Evolutionary conservation across 2,329 filamentous ascomycete genomes (phyloP).

Genomic region (Colletotrichum gloeosporioides): DNA sequence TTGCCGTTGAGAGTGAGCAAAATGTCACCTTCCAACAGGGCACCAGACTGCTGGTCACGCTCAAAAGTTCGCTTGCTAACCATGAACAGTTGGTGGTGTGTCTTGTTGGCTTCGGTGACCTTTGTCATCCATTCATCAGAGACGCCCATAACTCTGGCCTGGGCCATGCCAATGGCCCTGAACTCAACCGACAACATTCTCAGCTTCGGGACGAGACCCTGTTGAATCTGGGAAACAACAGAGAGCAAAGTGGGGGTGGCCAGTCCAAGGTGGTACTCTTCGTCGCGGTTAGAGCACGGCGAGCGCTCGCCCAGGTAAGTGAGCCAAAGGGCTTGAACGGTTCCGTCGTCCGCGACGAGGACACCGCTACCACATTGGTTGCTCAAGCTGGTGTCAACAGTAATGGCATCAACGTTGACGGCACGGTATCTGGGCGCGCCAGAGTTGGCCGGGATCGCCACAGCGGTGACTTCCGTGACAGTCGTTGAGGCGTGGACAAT

Average conservation of each 20-base stretch:
- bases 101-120: constrained; percentile 85
- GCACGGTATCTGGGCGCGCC: constrained; percentile 92
- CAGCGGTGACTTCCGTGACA: constrained; percentile 96
- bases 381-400: constrained; percentile 90
- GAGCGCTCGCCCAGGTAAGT: constrained; percentile 94
- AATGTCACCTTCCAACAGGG: constrained; percentile 88
- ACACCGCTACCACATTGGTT: constrained; percentile 95
- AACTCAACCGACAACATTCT: constrained; percentile 95
- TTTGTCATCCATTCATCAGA: constrained; percentile 94
- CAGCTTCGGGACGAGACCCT: constrained; percentile 78
- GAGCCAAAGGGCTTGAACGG: constrained; percentile 94
- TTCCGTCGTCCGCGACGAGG: constrained; percentile 85
- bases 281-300: constrained; percentile 80
- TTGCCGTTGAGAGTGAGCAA: constrained; percentile 90
- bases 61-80: constrained; percentile 86
- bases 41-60: constrained; percentile 52
- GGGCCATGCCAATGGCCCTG: constrained; percentile 94
- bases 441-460: constrained; percentile 93
- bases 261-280: constrained; percentile 95
- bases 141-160: constrained; percentile 96
- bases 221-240: constrained; percentile 85
- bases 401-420: constrained; percentile 95
- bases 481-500: constrained; percentile 94
- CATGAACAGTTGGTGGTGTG: constrained; percentile 97
- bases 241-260: constrained; percentile 88